phyloP scores from a whole-genome alignment of 371 early-diverging fungal species.

The Mortierella sp. region DNA sequence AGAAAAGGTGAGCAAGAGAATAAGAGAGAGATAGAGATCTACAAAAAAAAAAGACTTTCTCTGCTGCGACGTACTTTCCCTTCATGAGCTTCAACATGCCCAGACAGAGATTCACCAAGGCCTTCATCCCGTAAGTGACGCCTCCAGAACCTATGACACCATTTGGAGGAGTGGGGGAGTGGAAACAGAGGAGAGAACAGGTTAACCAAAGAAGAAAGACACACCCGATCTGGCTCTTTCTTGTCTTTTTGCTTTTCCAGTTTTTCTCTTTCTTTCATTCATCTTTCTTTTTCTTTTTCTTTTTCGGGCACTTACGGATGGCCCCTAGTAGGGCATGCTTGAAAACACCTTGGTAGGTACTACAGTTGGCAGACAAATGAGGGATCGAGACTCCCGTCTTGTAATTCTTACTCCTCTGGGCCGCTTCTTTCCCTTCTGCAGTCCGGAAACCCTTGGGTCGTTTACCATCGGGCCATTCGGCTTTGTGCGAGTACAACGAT shows the following conservation, averaged over 20 bases:
- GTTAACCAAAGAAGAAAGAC: not conserved
- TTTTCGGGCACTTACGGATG: conserved; percentile 34
- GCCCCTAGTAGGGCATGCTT: conserved; percentile 47
- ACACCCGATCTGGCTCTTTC: no score
- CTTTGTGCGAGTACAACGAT: conserved; percentile 18
- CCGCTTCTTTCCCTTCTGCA: conserved; percentile 42
- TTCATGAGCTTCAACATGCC: conserved; percentile 50
- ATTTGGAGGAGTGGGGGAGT: not conserved
- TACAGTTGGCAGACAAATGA: conserved; percentile 39
- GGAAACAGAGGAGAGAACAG: not conserved
- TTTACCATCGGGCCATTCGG: conserved; percentile 50
- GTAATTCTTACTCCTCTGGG: conserved; percentile 40
- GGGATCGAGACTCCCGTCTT: conserved; percentile 44
- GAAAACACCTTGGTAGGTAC: conserved; percentile 40
- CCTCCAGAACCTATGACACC: conserved; percentile 36
- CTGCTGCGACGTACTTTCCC: conserved; percentile 35
- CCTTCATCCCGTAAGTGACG: conserved; percentile 46
- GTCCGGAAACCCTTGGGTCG: conserved; percentile 44
- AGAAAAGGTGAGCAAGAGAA: not conserved
- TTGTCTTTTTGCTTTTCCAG: not conserved
- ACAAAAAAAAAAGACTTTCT: no score
- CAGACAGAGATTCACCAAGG: conserved; percentile 46
- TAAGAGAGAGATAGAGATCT: not conserved
- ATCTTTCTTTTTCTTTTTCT: not conserved
- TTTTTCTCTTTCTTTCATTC: not conserved